Evolutionary conservation across 2,329 filamentous ascomycete genomes (phyloP), one percentile per base, ranked within the genome.

Genomic region (Ophiobolus disseminans): DNA sequence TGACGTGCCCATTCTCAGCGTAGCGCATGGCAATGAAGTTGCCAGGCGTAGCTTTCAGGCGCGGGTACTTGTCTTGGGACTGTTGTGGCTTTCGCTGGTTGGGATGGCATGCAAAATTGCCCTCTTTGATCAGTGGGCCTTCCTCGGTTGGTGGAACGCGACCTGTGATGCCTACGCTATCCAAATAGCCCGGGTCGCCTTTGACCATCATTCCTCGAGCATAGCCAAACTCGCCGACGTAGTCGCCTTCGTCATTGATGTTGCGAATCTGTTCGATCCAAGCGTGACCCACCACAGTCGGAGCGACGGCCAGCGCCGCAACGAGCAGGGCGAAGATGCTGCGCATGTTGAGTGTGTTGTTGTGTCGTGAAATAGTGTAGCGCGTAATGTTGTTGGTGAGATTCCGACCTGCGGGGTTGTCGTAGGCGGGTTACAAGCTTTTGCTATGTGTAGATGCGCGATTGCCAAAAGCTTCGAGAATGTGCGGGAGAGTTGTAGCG

Each of bases 211-310:
- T 90, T 37, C 86, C 87, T 55, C 91, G 87, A n/a, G 88, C 77
- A 68, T 87, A 96, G 23, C 93, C 93, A 19, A 83, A 77, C 6
- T 80, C 71, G 21, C 88, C 88, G 16, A 86, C 77, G 68, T 91
- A 90, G 25, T 84, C 84, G 45, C 91, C 92, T 62, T 91, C 88
- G 21, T 83, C 71, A 43, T 85, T 83, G 69, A 97, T 86, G 48
- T 85, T 84, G 53, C 80, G 83, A 40, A 93, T 78, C 63, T 87
- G 79, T 74, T 97, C 91, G 38, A 93, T 82, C 92, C 92, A 97
- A 14, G 86, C 88, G 74, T 97, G 93, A 6, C 61, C 68, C 32
- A 58, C 19, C 13, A 56, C 59, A 19, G 54, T 32, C 4, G 65
- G 62, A 4, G 53, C 53, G 48, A 58, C 50, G 34, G 50, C 55